Evolutionary conservation across 2,329 filamentous ascomycete species (phyloP), one percentile per base, ranked within the genome.

Genomic region (Colletotrichum eremochloae): DNA sequence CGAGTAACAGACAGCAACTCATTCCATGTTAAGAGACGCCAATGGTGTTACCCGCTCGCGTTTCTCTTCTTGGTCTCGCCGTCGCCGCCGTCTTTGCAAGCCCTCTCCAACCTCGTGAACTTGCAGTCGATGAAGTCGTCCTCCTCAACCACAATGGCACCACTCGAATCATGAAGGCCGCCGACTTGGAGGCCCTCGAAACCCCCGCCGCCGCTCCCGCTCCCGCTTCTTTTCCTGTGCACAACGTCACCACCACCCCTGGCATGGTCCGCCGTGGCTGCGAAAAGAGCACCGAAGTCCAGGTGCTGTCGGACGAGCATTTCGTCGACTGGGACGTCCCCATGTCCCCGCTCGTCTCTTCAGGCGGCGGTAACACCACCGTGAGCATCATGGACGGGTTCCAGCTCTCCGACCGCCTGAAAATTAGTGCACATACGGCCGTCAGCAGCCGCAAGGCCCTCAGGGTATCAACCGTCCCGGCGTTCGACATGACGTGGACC

Each of bases 311-410:
- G n/a, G 75, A 77, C 18, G 68, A 72, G 4, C 74, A 74, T n/a
- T 84, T 83, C 75, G 74, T 81, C 31, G 80, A 81, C 74, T 83
- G 81, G 82, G 82, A 84, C 64, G 74, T 81, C 1, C 75, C 75
- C 55, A 81, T 83, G 75, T 83, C 82, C 12, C 76, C 78, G 11
- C 77, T 83, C 6, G 75, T 80, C 12, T 76, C 77, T 44, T 80
- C 80, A 6, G 77, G 74, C 11, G 77, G 76, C 2, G 76, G 75
- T 31, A 75, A 62, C 3, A 76, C 80, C 50, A 71, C 58, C 5
- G 77, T 83, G 3, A 60, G 79, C 7, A 74, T 81, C 14, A 76
- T 75, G 5, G 55, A 75, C 15, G 82, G 82, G 14, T 82, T 79
- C 75, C 65, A 71, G 5, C 75, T 84, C 46, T 20, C 74, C 36